Conservation (phyloP, 1,139 yeast genomes). For the Hyphopichia fennica region DNA sequence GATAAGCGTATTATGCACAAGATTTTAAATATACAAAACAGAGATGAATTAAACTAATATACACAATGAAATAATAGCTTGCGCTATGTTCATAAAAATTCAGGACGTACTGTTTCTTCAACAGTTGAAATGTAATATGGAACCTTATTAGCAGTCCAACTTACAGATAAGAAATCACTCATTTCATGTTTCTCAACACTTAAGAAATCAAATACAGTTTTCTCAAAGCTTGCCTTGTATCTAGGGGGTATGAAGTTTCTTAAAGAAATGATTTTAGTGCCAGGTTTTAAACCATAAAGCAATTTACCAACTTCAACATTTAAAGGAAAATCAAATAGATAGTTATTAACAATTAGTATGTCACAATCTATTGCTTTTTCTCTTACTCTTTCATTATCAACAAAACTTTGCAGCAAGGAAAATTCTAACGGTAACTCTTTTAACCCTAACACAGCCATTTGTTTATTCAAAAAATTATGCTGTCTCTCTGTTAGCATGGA, state of each 20-base stretch:
- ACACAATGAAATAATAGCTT: not conserved
- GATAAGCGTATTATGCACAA: not conserved
- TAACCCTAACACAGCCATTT: slow-evolving; percentile 66
- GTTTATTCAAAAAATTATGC: slow-evolving; percentile 52
- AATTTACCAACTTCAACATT: slow-evolving; percentile 69
- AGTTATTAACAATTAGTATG: slow-evolving; percentile 77
- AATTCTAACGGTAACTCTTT: slow-evolving; percentile 55
- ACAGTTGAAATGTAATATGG: slow-evolving; percentile 79
- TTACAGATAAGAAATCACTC: slow-evolving; percentile 67
- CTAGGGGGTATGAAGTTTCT: slow-evolving; percentile 68
- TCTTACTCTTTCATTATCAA: slow-evolving; percentile 58
- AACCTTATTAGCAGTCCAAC: slow-evolving; percentile 90
- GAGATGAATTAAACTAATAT: too few relatives aligned
- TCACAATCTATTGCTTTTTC: slow-evolving; percentile 60
- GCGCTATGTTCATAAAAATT: slow-evolving; percentile 21
- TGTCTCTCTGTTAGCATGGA: slow-evolving; percentile 67
- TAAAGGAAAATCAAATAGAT: slow-evolving; percentile 72
- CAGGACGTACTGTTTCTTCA: slow-evolving; percentile 36
- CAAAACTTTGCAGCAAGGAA: slow-evolving; percentile 70
- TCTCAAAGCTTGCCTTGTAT: slow-evolving; percentile 54
- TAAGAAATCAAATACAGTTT: slow-evolving; percentile 62
- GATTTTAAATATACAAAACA: not conserved
- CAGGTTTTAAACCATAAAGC: slow-evolving; percentile 63
- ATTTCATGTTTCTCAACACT: slow-evolving; percentile 65
- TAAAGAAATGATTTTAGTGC: slow-evolving; percentile 76